Evolutionary conservation across 805 yeast species (phyloP), one percentile per base, ranked within the genome.

Genomic region (Lipomyces orientalis): DNA sequence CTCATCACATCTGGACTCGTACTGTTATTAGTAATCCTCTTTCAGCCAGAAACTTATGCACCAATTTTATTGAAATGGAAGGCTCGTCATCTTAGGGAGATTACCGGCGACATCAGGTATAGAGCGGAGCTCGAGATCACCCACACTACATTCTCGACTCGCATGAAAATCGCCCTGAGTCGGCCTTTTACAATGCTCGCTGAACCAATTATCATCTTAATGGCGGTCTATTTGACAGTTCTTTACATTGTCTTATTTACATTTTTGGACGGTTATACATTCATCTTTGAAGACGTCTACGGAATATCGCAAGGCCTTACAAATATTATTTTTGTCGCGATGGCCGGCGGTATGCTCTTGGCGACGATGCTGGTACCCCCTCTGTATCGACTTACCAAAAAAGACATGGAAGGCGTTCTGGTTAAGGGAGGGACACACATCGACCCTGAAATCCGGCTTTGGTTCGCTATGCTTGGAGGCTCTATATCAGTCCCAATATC

Each of bases 21-120:
- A 12, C 72, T 81, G 1, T 73, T 83, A 2, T 37, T 67, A n/a
- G 64, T 70, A 37, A 57, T 75, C 16, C 54, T 85, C 3, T 75
- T 84, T 29, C 85, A 91, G 56, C 97, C 97, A n/a, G 97, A 92
- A 80, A 92, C 97, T 16, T 90, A 89, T 78, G 92, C 94, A 2
- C 97, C 97, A 6, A 90, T 88, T 12, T 87, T 92, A 62, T 80
- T 91, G 69, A 89, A 88, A 75, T 83, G 76, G 63, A 86, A 89
- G 77, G 97, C 97, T 35, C 79, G 79, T 65, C 84, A 79, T 74
- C 75, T 91, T 71, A 86, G 97, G 22, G 70, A 70, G 39, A 67
- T 65, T 7, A 80, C 83, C 0, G 84, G 84, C 1, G 81, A 82
- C 67, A 61, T 72, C 12, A 70, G 77, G 14, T 78, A 76, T 56